A percentile compares a stretch with the other conserved stretches of the same genome.
Conservation (phyloP, 2,329 filamentous ascomycete species). For the Aureobasidium sp. region DNA sequence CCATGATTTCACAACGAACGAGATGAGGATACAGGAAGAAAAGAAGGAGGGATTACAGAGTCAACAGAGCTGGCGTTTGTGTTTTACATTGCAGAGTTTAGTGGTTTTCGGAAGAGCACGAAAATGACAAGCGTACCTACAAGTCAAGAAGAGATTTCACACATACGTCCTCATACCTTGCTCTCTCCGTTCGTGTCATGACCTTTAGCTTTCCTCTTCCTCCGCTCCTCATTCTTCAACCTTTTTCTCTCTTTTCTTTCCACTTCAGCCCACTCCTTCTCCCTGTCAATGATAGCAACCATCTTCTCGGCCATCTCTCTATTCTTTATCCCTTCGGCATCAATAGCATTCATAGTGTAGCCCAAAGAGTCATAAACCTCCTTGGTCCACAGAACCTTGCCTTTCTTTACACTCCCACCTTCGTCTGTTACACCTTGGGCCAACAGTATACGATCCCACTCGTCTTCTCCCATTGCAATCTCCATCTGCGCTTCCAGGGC, state of each 20-base stretch:
- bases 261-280: conserved; percentile 35
- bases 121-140: neutral
- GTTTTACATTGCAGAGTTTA: neutral
- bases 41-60: neutral
- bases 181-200: neutral
- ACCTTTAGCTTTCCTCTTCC: conserved; percentile 12
- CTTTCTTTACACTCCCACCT: conserved; percentile 9
- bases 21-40: neutral
- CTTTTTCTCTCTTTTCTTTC: conserved; percentile 24
- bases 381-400: conserved; percentile 25
- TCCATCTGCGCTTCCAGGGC: conserved; percentile 34
- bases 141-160: neutral
- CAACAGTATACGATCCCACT: conserved; percentile 39
- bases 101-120: neutral
- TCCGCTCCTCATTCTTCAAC: conserved; percentile 12
- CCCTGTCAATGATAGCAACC: conserved; percentile 39
- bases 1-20: neutral
- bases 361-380: conserved; percentile 17
- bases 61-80: neutral
- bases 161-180: neutral
- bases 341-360: conserved; percentile 11
- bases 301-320: conserved; percentile 31
- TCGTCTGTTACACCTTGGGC: conserved; percentile 8
- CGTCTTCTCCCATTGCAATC: conserved; percentile 37
- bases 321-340: conserved; percentile 21